Conservation (phyloP, 2,329 filamentous ascomycete species). For the Rhinocladiella mackenziei region DNA sequence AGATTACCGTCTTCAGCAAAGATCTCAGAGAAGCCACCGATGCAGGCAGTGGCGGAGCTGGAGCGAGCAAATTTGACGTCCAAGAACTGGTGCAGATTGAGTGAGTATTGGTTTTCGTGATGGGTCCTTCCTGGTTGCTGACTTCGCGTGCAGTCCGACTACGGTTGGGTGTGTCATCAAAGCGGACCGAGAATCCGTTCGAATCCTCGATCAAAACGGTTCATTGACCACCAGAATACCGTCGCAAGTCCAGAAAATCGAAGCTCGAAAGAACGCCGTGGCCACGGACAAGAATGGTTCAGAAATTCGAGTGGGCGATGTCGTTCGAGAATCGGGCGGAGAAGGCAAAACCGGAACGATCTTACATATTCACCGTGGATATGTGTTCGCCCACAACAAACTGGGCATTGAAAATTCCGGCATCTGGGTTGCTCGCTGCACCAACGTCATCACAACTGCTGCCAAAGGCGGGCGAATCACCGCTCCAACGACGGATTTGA, state of each 20-base stretch:
- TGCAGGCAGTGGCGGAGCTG: slow-evolving; percentile 71
- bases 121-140: slow-evolving; percentile 24
- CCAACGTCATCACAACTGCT: slow-evolving; percentile 84
- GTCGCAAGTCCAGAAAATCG: slow-evolving; percentile 87
- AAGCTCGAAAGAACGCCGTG: slow-evolving; percentile 75
- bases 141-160: slow-evolving; percentile 53
- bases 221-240: slow-evolving; percentile 77
- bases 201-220: slow-evolving; percentile 85
- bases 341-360: slow-evolving; percentile 84
- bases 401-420: slow-evolving; percentile 75
- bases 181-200: slow-evolving; percentile 87
- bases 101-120: slow-evolving; percentile 41
- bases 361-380: slow-evolving; percentile 89
- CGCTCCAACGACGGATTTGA: slow-evolving; percentile 68
- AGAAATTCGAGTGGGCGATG: slow-evolving; percentile 87
- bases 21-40: slow-evolving; percentile 91
- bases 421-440: slow-evolving; percentile 81
- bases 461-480: slow-evolving; percentile 82
- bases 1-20: slow-evolving; percentile 97
- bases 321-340: slow-evolving; percentile 83
- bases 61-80: slow-evolving; percentile 70
- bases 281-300: slow-evolving; percentile 90
- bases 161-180: slow-evolving; percentile 93
- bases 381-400: slow-evolving; percentile 82
- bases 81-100: slow-evolving; percentile 94